These are phyloP conservation scores for Misopates orontium DNA, from an alignment of 257 asterid species.

Conservation along the genomic window DNA sequence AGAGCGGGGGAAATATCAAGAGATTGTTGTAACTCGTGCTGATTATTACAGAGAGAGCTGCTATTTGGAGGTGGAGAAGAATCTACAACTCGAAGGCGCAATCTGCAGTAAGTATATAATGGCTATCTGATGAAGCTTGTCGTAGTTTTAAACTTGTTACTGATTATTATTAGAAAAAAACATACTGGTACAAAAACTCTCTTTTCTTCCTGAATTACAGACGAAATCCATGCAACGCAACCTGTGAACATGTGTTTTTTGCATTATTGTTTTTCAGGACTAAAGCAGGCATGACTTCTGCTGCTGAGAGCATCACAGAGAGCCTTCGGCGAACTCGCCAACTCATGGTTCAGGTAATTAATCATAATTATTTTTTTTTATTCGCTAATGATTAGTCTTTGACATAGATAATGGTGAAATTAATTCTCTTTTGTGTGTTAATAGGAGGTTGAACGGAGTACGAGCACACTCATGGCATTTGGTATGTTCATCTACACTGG, in stretches of 20 bases:
- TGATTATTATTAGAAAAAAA: background rate
- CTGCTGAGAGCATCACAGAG: conserved; percentile 95
- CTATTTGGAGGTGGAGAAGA: conserved; percentile 98
- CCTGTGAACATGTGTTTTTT: conserved; percentile 4
- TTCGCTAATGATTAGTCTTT: conserved; percentile 7
- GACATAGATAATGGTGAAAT: conserved; percentile 10
- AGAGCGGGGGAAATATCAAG: background rate
- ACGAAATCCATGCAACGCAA: conserved; percentile 10
- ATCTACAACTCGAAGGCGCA: conserved; percentile 85
- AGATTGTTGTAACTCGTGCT: background rate
- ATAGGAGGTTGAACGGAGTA: conserved; percentile 93
- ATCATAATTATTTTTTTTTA: conserved; percentile 3
- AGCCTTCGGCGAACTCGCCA: conserved; percentile 95
- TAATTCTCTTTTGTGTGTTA: conserved; percentile 21
- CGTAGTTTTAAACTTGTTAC: background rate
- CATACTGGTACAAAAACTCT: background rate
- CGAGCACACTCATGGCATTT: conserved; percentile 81
- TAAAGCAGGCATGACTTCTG: conserved; percentile 95
- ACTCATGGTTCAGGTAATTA: conserved; percentile 92
- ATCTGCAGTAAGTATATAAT: conserved; percentile 70
- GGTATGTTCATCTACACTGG: conserved; percentile 44
- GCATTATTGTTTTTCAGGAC: conserved; percentile 55
- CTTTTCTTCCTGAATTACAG: background rate
- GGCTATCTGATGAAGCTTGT: background rate
- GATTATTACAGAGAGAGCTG: conserved; percentile 71